Evolutionary conservation across 768 basidiomycete species (phyloP), one percentile per base, ranked within the genome.

Genomic region (Trametes coccinea): DNA sequence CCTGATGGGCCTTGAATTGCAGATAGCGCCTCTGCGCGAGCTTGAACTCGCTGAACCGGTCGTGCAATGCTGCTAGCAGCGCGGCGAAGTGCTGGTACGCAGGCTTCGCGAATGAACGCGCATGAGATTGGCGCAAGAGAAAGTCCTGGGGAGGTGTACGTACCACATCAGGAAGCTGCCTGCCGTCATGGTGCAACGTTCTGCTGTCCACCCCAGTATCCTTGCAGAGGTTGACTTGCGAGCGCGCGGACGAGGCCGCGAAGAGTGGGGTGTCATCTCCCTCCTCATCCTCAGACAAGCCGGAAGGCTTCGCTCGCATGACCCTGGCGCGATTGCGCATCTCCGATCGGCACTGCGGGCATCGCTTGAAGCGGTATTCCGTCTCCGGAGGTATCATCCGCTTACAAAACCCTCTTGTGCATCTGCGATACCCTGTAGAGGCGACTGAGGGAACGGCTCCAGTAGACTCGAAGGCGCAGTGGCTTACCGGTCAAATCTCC

Each of bases 11-110:
- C 59, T 63, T 67, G 59, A 67, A 65, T 8, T 34, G 60, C 17
- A 72, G 31, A 46, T 72, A 71, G 17, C 49, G 64, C 44, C 53
- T 33, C 49, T 70, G 69, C 17, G 67, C 66, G 8, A 39, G 14
- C 11, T 66, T 29, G 59, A 70, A 72, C 22, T 56, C 57, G 14
- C 27, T 4, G 45, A 72, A 65, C 2, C 70, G 67, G 1, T 10
- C 30, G 13, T 58, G 57, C 34, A 72, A 59, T 4, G 53, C 56
- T 4, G 56, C 47, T 16, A 72, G 53, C 5, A 70, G 54, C 4
- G 17, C 45, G 4, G 47, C 52, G 22, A 67, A 53, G 43, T 64
- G 57, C 53, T 71, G 71, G 59, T 67, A 72, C 31, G 60, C 50
- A 31, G 64, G 59, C 67, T 67, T 11, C 27, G 16, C 5, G 34